A percentile compares a stretch with the other conserved stretches of the same genome.
phyloP scores from a whole-genome alignment of 441 rosid genomes.

The Aquilaria agallochum region DNA sequence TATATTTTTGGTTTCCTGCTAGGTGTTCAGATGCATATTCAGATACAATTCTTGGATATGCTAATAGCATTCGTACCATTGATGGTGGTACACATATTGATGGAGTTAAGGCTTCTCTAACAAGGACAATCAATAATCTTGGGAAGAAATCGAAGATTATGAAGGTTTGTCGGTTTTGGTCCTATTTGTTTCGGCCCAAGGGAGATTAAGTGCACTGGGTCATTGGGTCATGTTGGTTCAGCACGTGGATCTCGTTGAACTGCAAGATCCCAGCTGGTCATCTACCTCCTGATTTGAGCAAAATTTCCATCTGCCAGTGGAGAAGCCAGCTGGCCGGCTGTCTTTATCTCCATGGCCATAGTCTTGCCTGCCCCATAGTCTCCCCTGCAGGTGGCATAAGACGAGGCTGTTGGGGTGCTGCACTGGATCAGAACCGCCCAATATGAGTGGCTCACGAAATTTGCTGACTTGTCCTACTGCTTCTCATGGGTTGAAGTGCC shows the following conservation, averaged over 20 bases:
- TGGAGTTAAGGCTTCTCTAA: slow-evolving; percentile 86
- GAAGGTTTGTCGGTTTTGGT: slow-evolving; percentile 49
- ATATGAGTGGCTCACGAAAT: slow-evolving; percentile 26
- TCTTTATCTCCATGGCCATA: slow-evolving; percentile 11
- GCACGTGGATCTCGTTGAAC: no score
- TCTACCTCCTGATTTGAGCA: no score
- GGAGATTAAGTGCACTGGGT: no score
- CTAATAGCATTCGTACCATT: slow-evolving; percentile 87
- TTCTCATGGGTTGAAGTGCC: slow-evolving; percentile 41
- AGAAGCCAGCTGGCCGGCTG: no score
- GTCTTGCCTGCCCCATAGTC: slow-evolving; percentile 35
- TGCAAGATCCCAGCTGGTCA: no score
- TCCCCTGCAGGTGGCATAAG: slow-evolving; percentile 46
- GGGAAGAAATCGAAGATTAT: slow-evolving; percentile 83
- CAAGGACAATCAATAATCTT: slow-evolving; percentile 80
- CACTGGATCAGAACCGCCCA: slow-evolving; percentile 23
- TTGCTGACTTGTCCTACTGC: slow-evolving; percentile 25
- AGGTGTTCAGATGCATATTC: slow-evolving; percentile 98
- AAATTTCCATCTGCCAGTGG: no score
- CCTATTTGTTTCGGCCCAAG: not conserved
- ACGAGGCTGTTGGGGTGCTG: slow-evolving; percentile 39
- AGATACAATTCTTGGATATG: slow-evolving; percentile 88
- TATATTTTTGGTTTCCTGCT: slow-evolving; percentile 20
- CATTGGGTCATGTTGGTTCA: no score
- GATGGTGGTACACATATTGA: slow-evolving; percentile 98